These are phyloP conservation scores for Monosporascus sp. DNA, from an alignment of 2,329 filamentous ascomycete genomes.

Conservation along the genomic window DNA sequence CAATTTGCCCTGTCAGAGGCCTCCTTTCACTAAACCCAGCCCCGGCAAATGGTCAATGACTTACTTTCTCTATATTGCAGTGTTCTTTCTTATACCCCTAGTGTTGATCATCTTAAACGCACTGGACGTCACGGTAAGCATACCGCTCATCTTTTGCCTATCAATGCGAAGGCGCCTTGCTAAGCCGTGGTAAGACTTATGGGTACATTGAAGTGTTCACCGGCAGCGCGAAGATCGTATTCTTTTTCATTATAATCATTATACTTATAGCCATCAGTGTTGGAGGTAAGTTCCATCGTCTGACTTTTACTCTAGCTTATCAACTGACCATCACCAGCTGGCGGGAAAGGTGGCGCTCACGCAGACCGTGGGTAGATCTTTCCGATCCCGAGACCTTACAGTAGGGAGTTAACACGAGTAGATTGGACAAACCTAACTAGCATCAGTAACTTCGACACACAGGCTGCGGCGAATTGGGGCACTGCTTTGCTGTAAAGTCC, in stretches of 20 bases:
- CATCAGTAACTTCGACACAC: conserved; percentile 8
- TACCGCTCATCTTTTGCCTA: background rate
- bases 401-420: conserved; percentile 3
- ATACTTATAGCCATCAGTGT: conserved; percentile 10
- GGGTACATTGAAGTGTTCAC: conserved; percentile 22
- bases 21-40: background rate
- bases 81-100: conserved; percentile 20
- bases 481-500: conserved; percentile 17
- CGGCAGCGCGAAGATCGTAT: conserved; percentile 19
- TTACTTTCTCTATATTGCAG: background rate
- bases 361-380: background rate
- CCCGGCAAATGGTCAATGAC: conserved; percentile 7
- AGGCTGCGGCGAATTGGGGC: conserved; percentile 17
- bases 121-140: conserved; percentile 17
- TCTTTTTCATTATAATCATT: conserved; percentile 17
- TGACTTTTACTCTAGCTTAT: background rate
- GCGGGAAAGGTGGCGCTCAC: background rate
- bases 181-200: conserved; percentile 15
- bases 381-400: background rate
- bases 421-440: conserved; percentile 10
- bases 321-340: background rate
- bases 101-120: conserved; percentile 15
- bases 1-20: background rate
- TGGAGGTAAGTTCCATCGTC: conserved; percentile 6
- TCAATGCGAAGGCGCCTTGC: background rate